A percentile compares a stretch with the other conserved stretches of the same genome.
phyloP scores from a whole-genome alignment of 768 basidiomycete genomes.

The Punctularia strigosozonata region DNA sequence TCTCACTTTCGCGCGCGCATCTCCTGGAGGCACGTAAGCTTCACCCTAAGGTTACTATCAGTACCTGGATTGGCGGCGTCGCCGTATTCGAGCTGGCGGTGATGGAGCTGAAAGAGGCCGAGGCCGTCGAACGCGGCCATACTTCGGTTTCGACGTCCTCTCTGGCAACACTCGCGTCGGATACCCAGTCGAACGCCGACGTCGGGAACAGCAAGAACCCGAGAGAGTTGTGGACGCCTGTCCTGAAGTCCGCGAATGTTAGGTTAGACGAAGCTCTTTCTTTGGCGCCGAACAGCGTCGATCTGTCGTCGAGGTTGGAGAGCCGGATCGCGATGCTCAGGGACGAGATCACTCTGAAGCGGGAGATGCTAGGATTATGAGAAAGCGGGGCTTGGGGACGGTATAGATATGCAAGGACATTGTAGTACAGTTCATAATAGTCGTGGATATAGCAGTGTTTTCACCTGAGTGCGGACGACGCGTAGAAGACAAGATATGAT shows the following conservation, averaged over 20 bases:
- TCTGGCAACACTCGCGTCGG: slow-evolving; percentile 6
- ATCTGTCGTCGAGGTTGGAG: slow-evolving; percentile 58
- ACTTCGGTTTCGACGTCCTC: too few species aligned
- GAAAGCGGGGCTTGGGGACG: too few species aligned
- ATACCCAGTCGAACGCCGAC: slow-evolving; percentile 7
- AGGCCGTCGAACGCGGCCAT: slow-evolving; percentile 15
- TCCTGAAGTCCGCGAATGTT: slow-evolving; percentile 33
- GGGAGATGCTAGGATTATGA: slow-evolving; percentile 26
- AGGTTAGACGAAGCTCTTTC: slow-evolving; percentile 41
- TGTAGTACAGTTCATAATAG: too few species aligned
- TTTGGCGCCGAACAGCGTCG: slow-evolving; percentile 38
- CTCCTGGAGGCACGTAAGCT: slow-evolving; percentile 34
- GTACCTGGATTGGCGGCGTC: slow-evolving; percentile 58
- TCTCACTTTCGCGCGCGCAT: slow-evolving; percentile 30
- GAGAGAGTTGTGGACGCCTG: slow-evolving; percentile 31
- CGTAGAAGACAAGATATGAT: too few species aligned
- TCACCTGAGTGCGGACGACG: too few species aligned
- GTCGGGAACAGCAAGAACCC: slow-evolving; percentile 6
- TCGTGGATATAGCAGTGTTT: too few species aligned
- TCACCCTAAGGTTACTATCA: slow-evolving; percentile 30
- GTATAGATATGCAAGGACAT: too few species aligned
- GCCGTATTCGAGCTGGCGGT: slow-evolving; percentile 63
- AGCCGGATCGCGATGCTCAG: slow-evolving; percentile 56
- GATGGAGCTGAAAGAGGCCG: slow-evolving; percentile 50
- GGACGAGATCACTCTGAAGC: slow-evolving; percentile 59